These are phyloP conservation scores for Vigna mungo DNA, from an alignment of 306 rosid species.

Conservation along the genomic window DNA sequence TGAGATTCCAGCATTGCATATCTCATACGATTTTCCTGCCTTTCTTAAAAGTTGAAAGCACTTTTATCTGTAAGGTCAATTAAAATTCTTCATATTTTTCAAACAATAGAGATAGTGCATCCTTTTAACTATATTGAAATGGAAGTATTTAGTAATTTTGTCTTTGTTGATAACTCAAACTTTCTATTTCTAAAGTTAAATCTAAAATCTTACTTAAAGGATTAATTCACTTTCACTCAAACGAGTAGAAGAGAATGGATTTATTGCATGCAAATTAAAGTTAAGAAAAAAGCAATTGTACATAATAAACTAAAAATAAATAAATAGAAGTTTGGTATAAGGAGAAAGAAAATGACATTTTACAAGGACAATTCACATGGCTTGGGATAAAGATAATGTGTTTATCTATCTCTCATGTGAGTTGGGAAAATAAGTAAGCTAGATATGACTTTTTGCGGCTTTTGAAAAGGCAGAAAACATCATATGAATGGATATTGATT, in stretches of 20 bases:
- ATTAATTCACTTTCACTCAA: no score
- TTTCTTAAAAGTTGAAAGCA: not conserved
- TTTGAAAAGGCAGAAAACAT: slow-evolving; percentile 34
- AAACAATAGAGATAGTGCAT: no score
- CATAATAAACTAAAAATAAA: no score
- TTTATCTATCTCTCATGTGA: slow-evolving; percentile 23
- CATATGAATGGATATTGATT: slow-evolving; percentile 23
- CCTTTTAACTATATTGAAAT: no score
- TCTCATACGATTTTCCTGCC: not conserved
- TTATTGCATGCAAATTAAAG: not conserved
- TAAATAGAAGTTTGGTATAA: not conserved
- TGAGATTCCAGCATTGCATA: not conserved
- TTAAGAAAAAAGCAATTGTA: not conserved
- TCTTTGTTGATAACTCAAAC: no score
- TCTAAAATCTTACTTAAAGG: not conserved
- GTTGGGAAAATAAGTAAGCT: slow-evolving; percentile 33
- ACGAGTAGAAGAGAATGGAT: no score
- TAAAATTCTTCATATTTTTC: not conserved
- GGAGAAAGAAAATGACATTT: slow-evolving; percentile 20
- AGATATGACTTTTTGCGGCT: slow-evolving; percentile 32
- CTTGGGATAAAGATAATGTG: slow-evolving; percentile 32
- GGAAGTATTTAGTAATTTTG: no score
- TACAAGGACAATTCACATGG: slow-evolving; percentile 11
- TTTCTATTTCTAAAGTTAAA: not conserved
- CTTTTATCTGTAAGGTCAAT: not conserved